Evolutionary conservation across 345 rosid genomes (phyloP), one percentile per base, ranked within the genome.

Genomic region (Trapa bicornis): DNA sequence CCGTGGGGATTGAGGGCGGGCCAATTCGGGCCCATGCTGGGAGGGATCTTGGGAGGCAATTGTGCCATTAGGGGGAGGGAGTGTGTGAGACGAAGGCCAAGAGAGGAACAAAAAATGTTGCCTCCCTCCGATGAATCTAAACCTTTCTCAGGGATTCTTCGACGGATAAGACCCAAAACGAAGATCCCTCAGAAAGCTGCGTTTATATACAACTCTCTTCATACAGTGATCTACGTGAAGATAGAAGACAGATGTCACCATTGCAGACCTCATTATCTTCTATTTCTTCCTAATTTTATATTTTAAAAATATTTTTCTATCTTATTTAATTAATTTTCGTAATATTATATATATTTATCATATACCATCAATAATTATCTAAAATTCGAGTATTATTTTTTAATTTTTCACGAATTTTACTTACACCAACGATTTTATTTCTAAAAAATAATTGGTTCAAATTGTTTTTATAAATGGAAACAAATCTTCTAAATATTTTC

Each of bases 21-120:
- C 98, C 98, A 92, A 73, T 78, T 79, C 2, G 90, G 75, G 16
- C 80, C 54, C 86, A 85, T 77, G 79, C 77, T 87, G 5, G 38
- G 63, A 2, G 96, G 98, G 80, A 89, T 84, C 80, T 92, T 89
- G 1, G 98, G 98, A 58, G 98, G 98, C 74, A 92, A 80, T 71
- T 92, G 96, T 66, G 96, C 96, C 98, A 89, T 64, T 15, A n/a
- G 17, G 33, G 29, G 29, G 29, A 22, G 29, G 29, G 29, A 22
- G 29, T 22, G 29, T 22, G 29, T 22, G 32, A 39, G 12, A 16
- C 45, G 45, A 10, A 22, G 12, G 17, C 22, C 15, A 62, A 11
- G 17, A 22, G 5, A 15, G 33, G 33, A 13, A 29, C n/a, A 22
- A 5, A 17, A 41, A 37, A 62, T 6, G 43, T 17, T 22, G 29